Base-by-base conservation (phyloP, 2,329 filamentous ascomycete species). In the Scytalidium lignicola region DNA sequence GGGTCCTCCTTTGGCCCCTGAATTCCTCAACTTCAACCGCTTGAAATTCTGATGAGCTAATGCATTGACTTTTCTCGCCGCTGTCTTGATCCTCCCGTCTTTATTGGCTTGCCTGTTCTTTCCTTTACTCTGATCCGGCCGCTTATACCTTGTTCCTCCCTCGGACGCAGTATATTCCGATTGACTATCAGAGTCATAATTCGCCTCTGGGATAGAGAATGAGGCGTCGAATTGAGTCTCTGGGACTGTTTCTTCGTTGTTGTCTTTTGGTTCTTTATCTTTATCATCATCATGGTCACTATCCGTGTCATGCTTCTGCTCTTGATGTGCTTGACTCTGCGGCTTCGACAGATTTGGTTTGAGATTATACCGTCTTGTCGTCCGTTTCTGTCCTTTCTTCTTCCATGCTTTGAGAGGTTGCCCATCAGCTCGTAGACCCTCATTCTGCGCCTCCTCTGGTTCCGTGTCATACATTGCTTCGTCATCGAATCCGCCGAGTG, bases 381-480 rank as follows among this genome's bases (percentile, higher is more conserved):
- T 89, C 52, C 88, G 76, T 72, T 93, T 93, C 64, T 88, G 79
- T 0, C 87, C 88, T 71, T 88, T 88, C 77, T 93, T 93, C 74
- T 91, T 92, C 73, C 79, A 92, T 1, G 80, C 67, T 47, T 75
- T 79, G 32, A 82, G 64, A 2, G 82, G 82, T 53, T 78, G 73
- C 1, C 82, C 82, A 58, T 81, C 70, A n/a, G 71, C 72, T 46
- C 72, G 79, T 12, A 76, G 49, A n/a, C 45, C 43, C 15, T 49
- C 49, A 23, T 53, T 52, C 3, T 67, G 63, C 3, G 64, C 62
- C 0, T 72, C 68, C 32, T 79, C 75, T 3, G 69, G 70, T 1
- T 70, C 67, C 53, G 76, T 78, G 62, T 85, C 82, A 58, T 80
- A 78, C 51, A 73, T 58, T 7, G 60, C 74, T 58, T 85, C 82